These are phyloP conservation scores for Cyclostephanos tholiformis DNA, from an alignment of 108 stramenopile species.

Conservation along the genomic window DNA sequence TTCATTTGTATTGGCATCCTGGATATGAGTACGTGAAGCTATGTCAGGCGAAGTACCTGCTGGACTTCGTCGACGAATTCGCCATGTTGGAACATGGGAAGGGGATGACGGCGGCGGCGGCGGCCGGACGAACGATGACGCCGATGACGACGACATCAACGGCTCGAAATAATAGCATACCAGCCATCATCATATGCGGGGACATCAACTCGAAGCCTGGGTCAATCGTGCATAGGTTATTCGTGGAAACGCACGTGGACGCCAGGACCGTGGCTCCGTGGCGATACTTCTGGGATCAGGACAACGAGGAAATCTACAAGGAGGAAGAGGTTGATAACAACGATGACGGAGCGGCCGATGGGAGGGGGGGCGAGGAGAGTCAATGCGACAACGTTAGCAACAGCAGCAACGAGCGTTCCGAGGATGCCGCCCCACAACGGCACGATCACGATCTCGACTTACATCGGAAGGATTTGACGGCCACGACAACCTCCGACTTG, in stretches of 20 bases:
- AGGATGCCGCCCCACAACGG: background rate
- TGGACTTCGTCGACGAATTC: conserved; percentile 64
- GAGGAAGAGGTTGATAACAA: conserved; percentile 15
- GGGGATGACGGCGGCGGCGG: background rate
- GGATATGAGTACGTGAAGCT: conserved; percentile 83
- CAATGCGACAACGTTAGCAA: background rate
- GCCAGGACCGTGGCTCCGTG: conserved; percentile 79
- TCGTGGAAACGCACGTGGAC: conserved; percentile 64
- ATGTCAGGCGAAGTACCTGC: conserved; percentile 62
- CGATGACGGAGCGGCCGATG: background rate
- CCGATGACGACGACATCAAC: background rate
- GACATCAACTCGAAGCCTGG: conserved; percentile 82
- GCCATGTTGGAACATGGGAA: background rate
- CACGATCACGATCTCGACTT: too few relatives aligned
- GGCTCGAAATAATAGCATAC: background rate
- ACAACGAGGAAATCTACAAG: conserved; percentile 32
- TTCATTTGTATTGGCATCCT: conserved; percentile 90
- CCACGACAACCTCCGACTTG: background rate
- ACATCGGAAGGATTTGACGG: conserved; percentile 29
- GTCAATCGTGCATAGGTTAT: conserved; percentile 68
- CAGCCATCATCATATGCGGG: conserved; percentile 68
- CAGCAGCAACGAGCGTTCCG: background rate
- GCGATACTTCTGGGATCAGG: conserved; percentile 49
- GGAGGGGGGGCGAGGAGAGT: background rate
- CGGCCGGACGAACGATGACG: background rate